phyloP scores from a whole-genome alignment of 108 stramenopile species.

The Cyclotella baltica region DNA sequence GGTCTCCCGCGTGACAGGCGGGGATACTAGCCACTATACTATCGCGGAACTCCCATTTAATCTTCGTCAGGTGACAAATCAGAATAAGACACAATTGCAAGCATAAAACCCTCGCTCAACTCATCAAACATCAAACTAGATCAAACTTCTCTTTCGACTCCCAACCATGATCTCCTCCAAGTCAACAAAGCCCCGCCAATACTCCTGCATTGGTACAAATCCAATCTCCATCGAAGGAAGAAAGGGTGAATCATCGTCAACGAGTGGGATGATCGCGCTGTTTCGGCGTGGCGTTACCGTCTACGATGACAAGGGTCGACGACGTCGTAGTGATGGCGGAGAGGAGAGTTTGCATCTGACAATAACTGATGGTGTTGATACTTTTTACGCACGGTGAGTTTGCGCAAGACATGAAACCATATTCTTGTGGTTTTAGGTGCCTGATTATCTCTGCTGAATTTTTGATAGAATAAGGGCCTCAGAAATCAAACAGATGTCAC shows the following conservation, averaged over 20 bases:
- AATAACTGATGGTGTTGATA: slow-evolving; percentile 43
- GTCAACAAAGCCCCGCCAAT: background rate
- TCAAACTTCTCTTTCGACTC: too few species aligned
- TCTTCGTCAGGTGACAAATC: too few species aligned
- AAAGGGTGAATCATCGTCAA: slow-evolving; percentile 15
- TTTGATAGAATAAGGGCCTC: slow-evolving; percentile 17
- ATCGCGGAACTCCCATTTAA: too few species aligned
- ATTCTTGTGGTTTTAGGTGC: background rate
- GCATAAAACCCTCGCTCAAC: too few species aligned
- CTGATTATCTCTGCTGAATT: too few species aligned
- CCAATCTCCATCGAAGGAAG: slow-evolving; percentile 39
- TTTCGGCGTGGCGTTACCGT: slow-evolving; percentile 6
- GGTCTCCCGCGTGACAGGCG: slow-evolving; percentile 98
- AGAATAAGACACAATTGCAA: too few species aligned
- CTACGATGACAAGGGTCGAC: background rate
- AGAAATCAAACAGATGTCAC: slow-evolving; percentile 44
- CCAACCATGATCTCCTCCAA: background rate
- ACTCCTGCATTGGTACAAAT: slow-evolving; percentile 42
- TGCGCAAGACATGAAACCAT: background rate
- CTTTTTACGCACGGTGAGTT: slow-evolving; percentile 42
- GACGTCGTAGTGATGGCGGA: background rate
- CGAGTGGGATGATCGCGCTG: slow-evolving; percentile 35
- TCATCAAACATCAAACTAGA: too few species aligned
- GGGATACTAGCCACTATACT: slow-evolving; percentile 99
- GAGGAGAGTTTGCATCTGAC: slow-evolving; percentile 41